Base-by-base conservation (phyloP, 2,329 filamentous ascomycete genomes). In the Fusarium sp. region DNA sequence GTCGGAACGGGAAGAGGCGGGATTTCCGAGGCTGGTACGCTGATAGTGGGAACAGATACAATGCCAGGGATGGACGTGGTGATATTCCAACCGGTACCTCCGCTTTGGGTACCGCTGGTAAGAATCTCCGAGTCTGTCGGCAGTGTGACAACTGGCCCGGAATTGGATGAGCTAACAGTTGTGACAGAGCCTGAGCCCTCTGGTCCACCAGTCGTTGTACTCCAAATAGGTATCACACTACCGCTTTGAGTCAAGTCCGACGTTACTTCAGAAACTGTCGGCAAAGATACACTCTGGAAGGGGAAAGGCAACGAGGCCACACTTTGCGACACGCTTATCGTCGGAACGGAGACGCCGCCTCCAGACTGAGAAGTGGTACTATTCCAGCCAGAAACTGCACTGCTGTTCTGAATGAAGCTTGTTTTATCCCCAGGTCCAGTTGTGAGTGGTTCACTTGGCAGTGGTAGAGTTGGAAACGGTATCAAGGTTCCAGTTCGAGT, bases 11-110 rank as follows among this genome's bases (percentile, higher is more conserved):
- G 42, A 3, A 63, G 18, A 41, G 13, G 50, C 25, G 57, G 50
- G 4, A 51, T 53, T 29, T 57, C 50, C 15, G 63, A 63, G 10
- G 37, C 6, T 25, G 63, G 43, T 11, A 57, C 40, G 20, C 63
- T 63, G 47, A 58, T 58, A 3, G 62, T 66, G 11, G 63, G 63
- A 5, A 66, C 31, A 9, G 57, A 64, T 36, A 64, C 15, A 4
- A 29, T 5, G 11, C 53, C 61, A 27, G 61, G 53, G 25, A 53
- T 36, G 18, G 61, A 64, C 1, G 37, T 47, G 23, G 61, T 64
- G 20, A 53, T 25, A 11, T 64, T 65, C 33, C 41, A 59, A 5
- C 18, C 17, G 17, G 36, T 0, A 14, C 15, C 20, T 3, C 42
- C n/a, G 4, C 53, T 59, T 15, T 36, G 46, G 14, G 41, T 43